Conservation (phyloP, 495 filamentous ascomycete species). For the Amphirosellinia nigrospora region DNA sequence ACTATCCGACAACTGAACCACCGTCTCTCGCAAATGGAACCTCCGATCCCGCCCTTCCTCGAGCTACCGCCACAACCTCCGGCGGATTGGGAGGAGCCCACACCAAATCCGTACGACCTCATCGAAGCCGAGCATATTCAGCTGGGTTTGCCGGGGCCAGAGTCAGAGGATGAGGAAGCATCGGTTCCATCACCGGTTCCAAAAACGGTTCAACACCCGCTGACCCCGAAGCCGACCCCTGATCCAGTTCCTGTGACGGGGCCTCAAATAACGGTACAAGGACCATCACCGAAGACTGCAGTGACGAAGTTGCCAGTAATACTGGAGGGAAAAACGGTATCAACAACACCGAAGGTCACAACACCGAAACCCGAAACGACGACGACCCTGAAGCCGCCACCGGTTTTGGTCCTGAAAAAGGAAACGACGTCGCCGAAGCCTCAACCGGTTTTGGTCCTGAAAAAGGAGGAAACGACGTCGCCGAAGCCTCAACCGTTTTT, state of each 20-base stretch:
- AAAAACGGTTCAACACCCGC: background rate
- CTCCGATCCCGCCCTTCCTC: conserved; percentile 4
- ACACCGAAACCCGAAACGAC: too few relatives aligned
- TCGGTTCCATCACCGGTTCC: background rate
- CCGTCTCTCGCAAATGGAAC: background rate
- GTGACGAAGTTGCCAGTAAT: background rate
- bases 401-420: too few relatives aligned
- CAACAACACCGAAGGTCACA: background rate
- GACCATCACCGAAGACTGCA: background rate
- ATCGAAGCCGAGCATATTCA: background rate
- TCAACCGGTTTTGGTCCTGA: too few relatives aligned
- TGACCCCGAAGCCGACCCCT: background rate
- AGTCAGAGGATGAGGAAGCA: background rate
- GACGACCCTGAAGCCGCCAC: too few relatives aligned
- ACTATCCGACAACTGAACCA: background rate
- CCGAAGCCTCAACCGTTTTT: too few relatives aligned
- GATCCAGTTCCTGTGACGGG: too few relatives aligned
- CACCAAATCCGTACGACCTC: background rate
- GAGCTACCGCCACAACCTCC: background rate
- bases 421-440: background rate
- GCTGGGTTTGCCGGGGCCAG: background rate
- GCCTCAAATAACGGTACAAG: background rate
- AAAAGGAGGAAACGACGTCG: too few relatives aligned
- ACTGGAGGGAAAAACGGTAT: background rate
- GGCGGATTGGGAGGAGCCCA: background rate